Base-by-base conservation (phyloP, 2,329 filamentous ascomycete species). In the Eutypa lata region DNA sequence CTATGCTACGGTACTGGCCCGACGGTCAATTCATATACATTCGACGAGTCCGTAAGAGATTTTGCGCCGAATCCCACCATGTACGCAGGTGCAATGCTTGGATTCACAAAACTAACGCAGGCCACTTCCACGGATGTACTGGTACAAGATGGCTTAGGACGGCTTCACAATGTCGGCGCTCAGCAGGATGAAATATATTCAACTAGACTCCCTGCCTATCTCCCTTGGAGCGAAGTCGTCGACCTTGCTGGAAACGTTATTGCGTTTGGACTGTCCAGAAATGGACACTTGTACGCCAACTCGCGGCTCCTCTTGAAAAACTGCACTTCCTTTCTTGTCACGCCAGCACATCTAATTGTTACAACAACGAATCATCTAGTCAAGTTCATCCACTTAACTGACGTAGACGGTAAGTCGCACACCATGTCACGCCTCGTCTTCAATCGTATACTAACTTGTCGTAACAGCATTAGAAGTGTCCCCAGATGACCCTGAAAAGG, bases 341-440 rank as follows among this genome's bases (percentile, higher is more conserved):
- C 93, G 0, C 78, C 86, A 0, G 83, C 85, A 19, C 93, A 97
- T 74, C 77, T 99, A 14, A 84, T 97, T 53, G 91, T 93, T 65
- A 99, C 94, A 1, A 99, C 94, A 0, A 91, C 87, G 54, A 91
- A 91, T 58, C 92, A 97, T 68, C 78, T 97, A 3, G 78, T 99
- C 57, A 99, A 99, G 70, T 97, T 97, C 70, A 87, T 97, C 14
- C 93, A 99, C 69, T 73, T 97, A 47, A 79, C 83, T 3, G 73
- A 76, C 53, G 76, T 81, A 16, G 78, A 90, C 59, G 83, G 88
- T 90, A 76, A 58, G 74, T 62, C 49, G 53, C 48, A 61, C 22
- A 47, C 22, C 0, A n/a, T 28, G 50, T 16, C 7, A 26, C 7
- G 3, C 10, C 24, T 44, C 22, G 35, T 33, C 2, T 35, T 24